Evolutionary conservation across 2,329 filamentous ascomycete genomes (phyloP), one percentile per base, ranked within the genome.

Genomic region (Sporothrix humicola): DNA sequence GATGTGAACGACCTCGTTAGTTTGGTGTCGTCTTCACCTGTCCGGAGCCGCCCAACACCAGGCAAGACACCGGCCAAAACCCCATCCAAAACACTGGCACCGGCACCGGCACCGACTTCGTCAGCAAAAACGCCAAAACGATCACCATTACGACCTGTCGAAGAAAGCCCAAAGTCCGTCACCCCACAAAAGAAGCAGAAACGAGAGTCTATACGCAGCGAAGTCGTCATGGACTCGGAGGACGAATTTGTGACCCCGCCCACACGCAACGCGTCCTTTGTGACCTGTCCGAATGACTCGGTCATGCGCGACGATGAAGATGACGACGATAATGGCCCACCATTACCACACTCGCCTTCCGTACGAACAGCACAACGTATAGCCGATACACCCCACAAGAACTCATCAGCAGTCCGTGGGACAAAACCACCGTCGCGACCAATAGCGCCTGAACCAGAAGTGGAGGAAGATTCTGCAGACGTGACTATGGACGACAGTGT

Each of bases 161-260:
- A 10, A 10, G 59, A 20, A 37, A 37, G 31, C n/a, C 46, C 23
- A n/a, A 56, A 13, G 37, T 65, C 69, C 1, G 48, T 26, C 42
- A 75, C 74, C 3, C 78, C 73, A 1, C 3, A 69, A 6, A 75
- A 73, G 48, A 73, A 72, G 20, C 72, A 71, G 20, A 75, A 72
- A 23, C 72, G 74, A 13, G 76, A 69, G 15, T 75, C 76, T 8
- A 76, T 76, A 68, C 76, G 69, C 63, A 74, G 73, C 42, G 79
- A 79, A 48, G 79, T 88, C 7, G 85, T 89, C 56, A 82, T 86
- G 70, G 88, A 90, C 76, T 90, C 88, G 0, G 88, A 89, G 61
- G 87, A 89, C 59, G 87, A 89, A 59, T 85, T 85, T 58, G 77
- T 85, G 6, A 84, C 83, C 5, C 82, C 85, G 13, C 81, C 80